phyloP scores from a whole-genome alignment of 23 red algal species.

The Pyropia yezoensis region DNA sequence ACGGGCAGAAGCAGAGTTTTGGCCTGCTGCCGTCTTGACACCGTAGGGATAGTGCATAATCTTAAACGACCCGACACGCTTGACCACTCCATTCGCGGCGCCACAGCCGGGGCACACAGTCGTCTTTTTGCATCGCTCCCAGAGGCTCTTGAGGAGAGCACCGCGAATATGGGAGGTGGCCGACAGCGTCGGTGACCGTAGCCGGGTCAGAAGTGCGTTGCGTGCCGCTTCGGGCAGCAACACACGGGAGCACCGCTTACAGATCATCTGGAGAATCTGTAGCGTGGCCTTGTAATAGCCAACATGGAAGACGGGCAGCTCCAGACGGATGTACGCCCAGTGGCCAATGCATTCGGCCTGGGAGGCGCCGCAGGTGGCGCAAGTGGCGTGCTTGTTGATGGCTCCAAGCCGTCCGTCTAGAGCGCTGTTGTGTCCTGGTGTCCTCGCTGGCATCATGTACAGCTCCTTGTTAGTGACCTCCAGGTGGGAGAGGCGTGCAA shows the following conservation, averaged over 20 bases:
- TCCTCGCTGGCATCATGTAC: slow-evolving; percentile 43
- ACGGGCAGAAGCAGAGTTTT: slow-evolving; percentile 6
- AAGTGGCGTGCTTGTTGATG: slow-evolving; percentile 72
- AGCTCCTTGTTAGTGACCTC: slow-evolving; percentile 42
- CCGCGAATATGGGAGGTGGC: slow-evolving; percentile 50
- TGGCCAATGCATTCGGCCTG: slow-evolving; percentile 84
- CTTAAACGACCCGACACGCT: slow-evolving; percentile 52
- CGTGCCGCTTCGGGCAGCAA: slow-evolving; percentile 19
- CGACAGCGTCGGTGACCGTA: slow-evolving; percentile 13
- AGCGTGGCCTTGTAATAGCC: slow-evolving; percentile 79
- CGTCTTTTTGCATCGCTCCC: slow-evolving; percentile 46
- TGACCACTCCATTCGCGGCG: slow-evolving; percentile 69
- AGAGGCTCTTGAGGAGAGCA: slow-evolving; percentile 30
- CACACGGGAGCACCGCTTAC: slow-evolving; percentile 79
- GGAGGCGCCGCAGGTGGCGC: slow-evolving; percentile 75
- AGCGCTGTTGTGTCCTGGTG: slow-evolving; percentile 35
- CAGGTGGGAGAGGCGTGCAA: slow-evolving; percentile 39
- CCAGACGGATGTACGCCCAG: slow-evolving; percentile 77
- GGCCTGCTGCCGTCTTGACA: slow-evolving; percentile 39
- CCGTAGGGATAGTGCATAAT: slow-evolving; percentile 71
- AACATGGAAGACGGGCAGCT: slow-evolving; percentile 83
- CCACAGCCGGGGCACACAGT: slow-evolving; percentile 62
- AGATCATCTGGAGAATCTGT: slow-evolving; percentile 88
- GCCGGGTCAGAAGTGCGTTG: slow-evolving; percentile 8
- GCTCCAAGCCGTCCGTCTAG: slow-evolving; percentile 74